Evolutionary conservation across 352 stramenopile genomes (phyloP).

Genomic region (Globisporangium acanthophoron): DNA sequence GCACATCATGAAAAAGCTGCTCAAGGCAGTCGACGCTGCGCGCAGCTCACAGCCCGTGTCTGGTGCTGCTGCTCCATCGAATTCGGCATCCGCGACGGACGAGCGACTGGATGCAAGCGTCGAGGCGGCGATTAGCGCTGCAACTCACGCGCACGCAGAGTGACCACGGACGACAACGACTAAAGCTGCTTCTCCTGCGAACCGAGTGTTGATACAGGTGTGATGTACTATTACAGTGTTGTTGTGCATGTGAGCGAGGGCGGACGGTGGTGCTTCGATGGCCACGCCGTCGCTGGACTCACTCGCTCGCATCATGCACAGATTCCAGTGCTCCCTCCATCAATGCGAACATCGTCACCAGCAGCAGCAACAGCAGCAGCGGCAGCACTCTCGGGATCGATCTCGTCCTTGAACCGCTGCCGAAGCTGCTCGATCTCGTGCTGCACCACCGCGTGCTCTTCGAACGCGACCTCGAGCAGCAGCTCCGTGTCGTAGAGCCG

Average conservation of each 20-base stretch:
- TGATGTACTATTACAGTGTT: background rate
- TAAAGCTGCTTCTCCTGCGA: too few relatives aligned
- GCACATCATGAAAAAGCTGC: conserved; percentile 92
- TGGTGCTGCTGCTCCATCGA: conserved; percentile 5
- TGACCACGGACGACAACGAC: too few relatives aligned
- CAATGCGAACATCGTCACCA: background rate
- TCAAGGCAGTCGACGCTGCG: conserved; percentile 56
- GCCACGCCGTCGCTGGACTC: too few relatives aligned
- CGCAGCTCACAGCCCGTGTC: conserved; percentile 1
- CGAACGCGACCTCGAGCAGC: conserved; percentile 46
- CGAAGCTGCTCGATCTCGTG: conserved; percentile 19
- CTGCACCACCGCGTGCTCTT: conserved; percentile 40
- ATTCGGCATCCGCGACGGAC: conserved; percentile 6
- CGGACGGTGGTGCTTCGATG: too few relatives aligned
- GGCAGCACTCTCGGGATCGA: background rate
- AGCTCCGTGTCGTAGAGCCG: conserved; percentile 54
- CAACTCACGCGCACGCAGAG: conserved; percentile 22
- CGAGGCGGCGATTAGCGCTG: conserved; percentile 61
- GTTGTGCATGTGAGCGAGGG: too few relatives aligned
- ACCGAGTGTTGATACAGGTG: background rate
- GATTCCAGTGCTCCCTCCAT: too few relatives aligned
- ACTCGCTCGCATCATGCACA: too few relatives aligned
- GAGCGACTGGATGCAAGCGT: conserved; percentile 48
- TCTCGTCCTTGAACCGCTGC: background rate
- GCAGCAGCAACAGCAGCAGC: background rate